Evolutionary conservation across 1,284 basidiomycete genomes (phyloP).

Genomic region (Marasmius oreades): DNA sequence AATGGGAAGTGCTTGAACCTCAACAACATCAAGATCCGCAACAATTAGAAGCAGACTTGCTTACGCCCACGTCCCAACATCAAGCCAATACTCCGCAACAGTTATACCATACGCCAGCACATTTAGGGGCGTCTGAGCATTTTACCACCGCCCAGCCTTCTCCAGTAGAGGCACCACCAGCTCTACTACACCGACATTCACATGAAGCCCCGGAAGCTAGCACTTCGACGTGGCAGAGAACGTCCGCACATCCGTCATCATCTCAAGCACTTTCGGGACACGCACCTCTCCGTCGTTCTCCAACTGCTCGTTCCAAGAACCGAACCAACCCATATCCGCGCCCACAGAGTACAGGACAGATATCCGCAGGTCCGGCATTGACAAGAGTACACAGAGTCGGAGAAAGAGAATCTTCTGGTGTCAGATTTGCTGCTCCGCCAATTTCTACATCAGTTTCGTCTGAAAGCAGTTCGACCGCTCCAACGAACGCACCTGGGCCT

Average conservation of each 20-base stretch:
- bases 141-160: neutral
- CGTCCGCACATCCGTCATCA: neutral
- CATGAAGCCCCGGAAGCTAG: neutral
- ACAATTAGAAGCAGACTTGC: neutral
- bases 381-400: neutral
- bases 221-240: neutral
- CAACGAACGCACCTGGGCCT: neutral
- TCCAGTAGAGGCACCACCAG: neutral
- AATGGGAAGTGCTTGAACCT: neutral
- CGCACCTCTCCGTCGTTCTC: slow-evolving; percentile 1
- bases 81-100: neutral
- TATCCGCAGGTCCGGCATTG: neutral
- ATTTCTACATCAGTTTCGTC: neutral
- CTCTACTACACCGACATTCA: neutral
- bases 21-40: neutral
- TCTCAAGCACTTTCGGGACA: neutral
- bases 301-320: neutral
- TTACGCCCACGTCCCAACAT: neutral
- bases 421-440: neutral
- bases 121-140: neutral
- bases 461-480: neutral
- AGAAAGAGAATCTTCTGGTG: neutral
- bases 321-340: neutral
- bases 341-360: neutral
- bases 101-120: neutral